These are phyloP conservation scores for Gardenia jasminoides DNA, from an alignment of 257 asterid species.

Conservation along the genomic window DNA sequence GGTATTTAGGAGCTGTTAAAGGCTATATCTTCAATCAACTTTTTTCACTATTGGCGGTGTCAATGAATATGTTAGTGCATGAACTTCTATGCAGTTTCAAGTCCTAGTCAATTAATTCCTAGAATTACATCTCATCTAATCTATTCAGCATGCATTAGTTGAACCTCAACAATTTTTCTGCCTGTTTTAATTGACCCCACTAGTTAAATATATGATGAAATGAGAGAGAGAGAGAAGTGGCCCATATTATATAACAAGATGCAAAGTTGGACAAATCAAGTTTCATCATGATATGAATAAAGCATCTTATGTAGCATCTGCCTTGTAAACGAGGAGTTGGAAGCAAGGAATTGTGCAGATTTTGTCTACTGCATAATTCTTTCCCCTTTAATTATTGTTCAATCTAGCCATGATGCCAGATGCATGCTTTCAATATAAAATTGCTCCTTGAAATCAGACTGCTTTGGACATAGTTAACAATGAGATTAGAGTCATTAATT, in stretches of 20 bases:
- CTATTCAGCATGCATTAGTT: not conserved
- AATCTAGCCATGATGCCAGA: not conserved
- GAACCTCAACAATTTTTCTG: not conserved
- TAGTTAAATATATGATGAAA: not conserved
- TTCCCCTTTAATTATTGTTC: not conserved
- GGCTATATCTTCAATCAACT: too few species aligned
- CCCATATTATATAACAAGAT: not conserved
- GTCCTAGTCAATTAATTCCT: not conserved
- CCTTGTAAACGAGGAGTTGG: not conserved
- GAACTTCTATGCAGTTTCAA: not conserved
- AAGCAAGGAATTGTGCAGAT: not conserved
- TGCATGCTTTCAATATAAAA: not conserved
- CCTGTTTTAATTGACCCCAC: constrained; percentile 1
- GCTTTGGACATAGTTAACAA: not conserved
- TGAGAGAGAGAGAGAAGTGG: not conserved
- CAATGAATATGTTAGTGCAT: too few species aligned
- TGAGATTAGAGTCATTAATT: not conserved
- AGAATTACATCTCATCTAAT: not conserved
- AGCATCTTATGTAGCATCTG: not conserved
- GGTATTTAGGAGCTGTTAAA: too few species aligned
- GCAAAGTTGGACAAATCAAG: not conserved
- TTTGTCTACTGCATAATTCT: not conserved
- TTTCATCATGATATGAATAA: not conserved
- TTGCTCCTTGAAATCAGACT: not conserved
- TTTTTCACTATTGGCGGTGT: too few species aligned